Conservation (phyloP, 2,329 filamentous ascomycete genomes). For the Neofusicoccum ribis region DNA sequence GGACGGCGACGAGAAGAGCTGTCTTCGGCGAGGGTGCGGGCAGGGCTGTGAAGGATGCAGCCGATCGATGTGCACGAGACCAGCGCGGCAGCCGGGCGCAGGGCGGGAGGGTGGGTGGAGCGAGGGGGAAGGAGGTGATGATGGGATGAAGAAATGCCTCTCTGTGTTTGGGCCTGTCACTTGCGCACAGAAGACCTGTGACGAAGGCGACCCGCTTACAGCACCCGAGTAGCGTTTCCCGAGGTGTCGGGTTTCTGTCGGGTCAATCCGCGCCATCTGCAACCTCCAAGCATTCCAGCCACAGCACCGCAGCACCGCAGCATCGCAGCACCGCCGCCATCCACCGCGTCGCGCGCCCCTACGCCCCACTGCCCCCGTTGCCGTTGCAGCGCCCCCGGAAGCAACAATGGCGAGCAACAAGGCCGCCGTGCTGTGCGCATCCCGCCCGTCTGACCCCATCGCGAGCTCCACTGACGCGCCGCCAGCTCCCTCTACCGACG, state of each 20-base stretch:
- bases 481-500: slow-evolving; percentile 78
- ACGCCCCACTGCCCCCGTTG: slow-evolving; percentile 31
- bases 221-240: not conserved
- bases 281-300: slow-evolving; percentile 20
- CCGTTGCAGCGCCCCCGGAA: slow-evolving; percentile 12
- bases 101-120: not conserved
- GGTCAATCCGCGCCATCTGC: slow-evolving; percentile 24
- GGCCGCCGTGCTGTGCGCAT: slow-evolving; percentile 35
- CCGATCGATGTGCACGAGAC: not conserved
- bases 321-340: not conserved
- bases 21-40: not conserved
- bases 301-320: slow-evolving; percentile 21
- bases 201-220: slow-evolving; percentile 17
- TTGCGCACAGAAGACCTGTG: slow-evolving; percentile 12
- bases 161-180: slow-evolving; percentile 9
- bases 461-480: slow-evolving; percentile 30
- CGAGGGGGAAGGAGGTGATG: slow-evolving; percentile 16
- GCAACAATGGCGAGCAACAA: slow-evolving; percentile 43
- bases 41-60: not conserved
- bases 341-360: slow-evolving; percentile 24
- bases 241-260: not conserved
- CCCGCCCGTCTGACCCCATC: slow-evolving; percentile 22
- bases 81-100: slow-evolving; percentile 4
- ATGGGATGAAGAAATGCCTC: slow-evolving; percentile 18
- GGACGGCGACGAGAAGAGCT: not conserved